These are phyloP conservation scores for Syzygium jambos DNA, from an alignment of 345 rosid genomes.

Conservation along the genomic window DNA sequence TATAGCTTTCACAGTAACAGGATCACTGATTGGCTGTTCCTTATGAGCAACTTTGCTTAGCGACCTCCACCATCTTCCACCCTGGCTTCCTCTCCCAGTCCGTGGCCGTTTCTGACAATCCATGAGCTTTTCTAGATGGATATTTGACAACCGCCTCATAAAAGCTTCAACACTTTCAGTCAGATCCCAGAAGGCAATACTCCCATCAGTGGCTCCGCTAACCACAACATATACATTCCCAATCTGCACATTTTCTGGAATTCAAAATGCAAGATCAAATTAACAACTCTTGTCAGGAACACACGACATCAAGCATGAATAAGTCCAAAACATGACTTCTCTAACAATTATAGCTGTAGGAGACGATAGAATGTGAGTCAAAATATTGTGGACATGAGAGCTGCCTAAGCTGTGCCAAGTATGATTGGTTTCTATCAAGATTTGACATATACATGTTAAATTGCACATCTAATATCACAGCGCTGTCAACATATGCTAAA, in stretches of 20 bases:
- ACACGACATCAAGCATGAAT: not conserved
- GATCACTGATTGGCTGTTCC: conserved; percentile 10
- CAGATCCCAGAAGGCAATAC: conserved; percentile 83
- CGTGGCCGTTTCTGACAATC: conserved; percentile 72
- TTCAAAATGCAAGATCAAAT: conserved; percentile 2
- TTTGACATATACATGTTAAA: not conserved
- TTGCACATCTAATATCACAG: not conserved
- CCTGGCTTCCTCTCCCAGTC: conserved; percentile 95
- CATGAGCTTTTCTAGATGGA: conserved; percentile 42
- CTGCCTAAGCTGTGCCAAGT: not conserved
- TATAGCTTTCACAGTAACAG: conserved; percentile 3
- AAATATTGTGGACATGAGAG: not conserved
- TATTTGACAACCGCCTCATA: conserved; percentile 38
- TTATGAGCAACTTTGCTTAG: conserved; percentile 17
- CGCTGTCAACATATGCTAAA: not conserved
- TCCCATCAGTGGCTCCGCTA: conserved; percentile 96
- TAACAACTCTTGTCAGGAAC: not conserved
- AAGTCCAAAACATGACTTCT: not conserved
- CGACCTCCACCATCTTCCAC: conserved; percentile 80
- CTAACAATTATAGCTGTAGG: not conserved
- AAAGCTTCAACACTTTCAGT: conserved; percentile 62
- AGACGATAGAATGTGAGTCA: not conserved
- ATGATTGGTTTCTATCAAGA: not conserved
- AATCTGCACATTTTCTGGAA: conserved; percentile 32
- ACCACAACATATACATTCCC: conserved; percentile 48